Evolutionary conservation across 305 asterid genomes (phyloP), one percentile per base, ranked within the genome.

Genomic region (Solanum chacoense): DNA sequence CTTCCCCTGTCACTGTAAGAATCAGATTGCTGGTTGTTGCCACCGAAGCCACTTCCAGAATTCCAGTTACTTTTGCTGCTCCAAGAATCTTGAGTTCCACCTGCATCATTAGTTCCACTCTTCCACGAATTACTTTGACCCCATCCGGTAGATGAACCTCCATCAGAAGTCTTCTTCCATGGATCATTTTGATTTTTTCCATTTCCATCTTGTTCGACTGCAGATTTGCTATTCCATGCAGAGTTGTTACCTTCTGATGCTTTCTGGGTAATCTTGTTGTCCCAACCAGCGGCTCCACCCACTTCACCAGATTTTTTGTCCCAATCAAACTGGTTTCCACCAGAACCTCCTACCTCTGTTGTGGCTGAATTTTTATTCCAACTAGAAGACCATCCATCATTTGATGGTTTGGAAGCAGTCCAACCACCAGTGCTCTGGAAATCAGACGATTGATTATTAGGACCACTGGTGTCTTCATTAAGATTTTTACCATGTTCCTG

Each of bases 51-150:
- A 91, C 91, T 91, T 24, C 96, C 98, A 7, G 95, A 92, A 76
- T 86, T 93, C 98, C 97, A 95, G 88, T 90, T 93, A 87, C 93
- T 89, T 91, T 93, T 95, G 92, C 94, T 92, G 90, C 98, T 91
- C 98, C 98, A 95, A 65, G 92, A 75, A 89, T 91, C 94, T 89
- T 90, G 93, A 34, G 90, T 92, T 88, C 93, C 95, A 77, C 92
- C 94, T 31, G 91, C 77, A 85, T 91, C 93, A 90, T 89, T 88
- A 79, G 93, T 80, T 87, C 90, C 94, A 86, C 89, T 74, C 88
- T 92, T 93, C 81, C 89, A 86, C 94, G 93, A 92, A 88, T 92
- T 95, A 87, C 96, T 90, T 90, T 96, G 94, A 87, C 96, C 98
- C 98, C 98, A 94, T 87, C 97, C 98, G 65, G 92, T 74, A 73